Conservation (phyloP, 2,329 filamentous ascomycete genomes). For the Claviceps quebecensis region DNA sequence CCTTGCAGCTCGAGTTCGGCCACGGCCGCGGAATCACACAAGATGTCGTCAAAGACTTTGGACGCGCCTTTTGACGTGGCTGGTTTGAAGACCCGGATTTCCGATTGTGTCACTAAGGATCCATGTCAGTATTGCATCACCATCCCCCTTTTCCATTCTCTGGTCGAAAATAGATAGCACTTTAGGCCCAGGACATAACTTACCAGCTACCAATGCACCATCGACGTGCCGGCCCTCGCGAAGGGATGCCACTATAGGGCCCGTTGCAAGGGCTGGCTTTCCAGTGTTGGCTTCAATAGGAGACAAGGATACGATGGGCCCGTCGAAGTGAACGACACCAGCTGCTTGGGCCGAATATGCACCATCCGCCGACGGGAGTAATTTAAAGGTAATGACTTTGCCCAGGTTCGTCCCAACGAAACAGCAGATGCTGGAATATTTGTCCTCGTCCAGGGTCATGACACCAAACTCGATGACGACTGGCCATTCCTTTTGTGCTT, state of each 20-base stretch:
- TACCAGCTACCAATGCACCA: constrained; percentile 65
- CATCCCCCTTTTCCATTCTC: no score
- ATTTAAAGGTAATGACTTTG: constrained; percentile 77
- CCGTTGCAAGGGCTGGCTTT: constrained; percentile 60
- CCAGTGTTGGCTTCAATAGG: constrained; percentile 73
- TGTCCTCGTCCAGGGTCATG: constrained; percentile 84
- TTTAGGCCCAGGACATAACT: constrained; percentile 13
- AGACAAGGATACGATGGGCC: constrained; percentile 57
- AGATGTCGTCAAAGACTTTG: constrained; percentile 69
- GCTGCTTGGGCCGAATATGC: constrained; percentile 56
- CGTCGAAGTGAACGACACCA: constrained; percentile 54
- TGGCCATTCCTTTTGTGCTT: constrained; percentile 52
- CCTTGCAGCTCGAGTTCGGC: constrained; percentile 62
- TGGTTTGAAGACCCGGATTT: constrained; percentile 79
- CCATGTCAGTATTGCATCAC: not conserved
- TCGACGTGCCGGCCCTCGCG: constrained; percentile 62
- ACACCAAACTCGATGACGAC: constrained; percentile 82
- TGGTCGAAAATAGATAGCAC: no score
- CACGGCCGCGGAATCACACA: constrained; percentile 71
- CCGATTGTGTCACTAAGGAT: constrained; percentile 45
- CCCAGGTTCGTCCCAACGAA: constrained; percentile 83
- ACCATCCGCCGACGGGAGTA: constrained; percentile 60
- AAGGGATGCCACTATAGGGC: constrained; percentile 59
- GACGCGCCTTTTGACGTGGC: constrained; percentile 78
- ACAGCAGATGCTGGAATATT: constrained; percentile 85